Conservation (phyloP, 352 stramenopile genomes). For the Globisporangium abappressorium region DNA sequence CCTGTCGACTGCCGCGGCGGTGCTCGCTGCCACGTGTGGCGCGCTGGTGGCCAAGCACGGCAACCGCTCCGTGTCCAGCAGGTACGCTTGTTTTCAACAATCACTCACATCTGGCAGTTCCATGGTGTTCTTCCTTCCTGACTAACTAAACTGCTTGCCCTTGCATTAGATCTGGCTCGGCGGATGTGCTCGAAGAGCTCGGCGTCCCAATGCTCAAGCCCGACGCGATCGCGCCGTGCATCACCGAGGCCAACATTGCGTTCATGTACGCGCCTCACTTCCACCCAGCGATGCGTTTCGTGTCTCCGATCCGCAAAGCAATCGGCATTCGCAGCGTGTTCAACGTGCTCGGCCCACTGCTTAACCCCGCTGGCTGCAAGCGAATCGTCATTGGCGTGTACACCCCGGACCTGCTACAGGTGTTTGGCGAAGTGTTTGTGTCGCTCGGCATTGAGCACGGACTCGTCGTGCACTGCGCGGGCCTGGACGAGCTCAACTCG, state of each 20-base stretch:
- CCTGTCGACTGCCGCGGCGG: slow-evolving; percentile 93
- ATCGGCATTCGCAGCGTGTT: slow-evolving; percentile 96
- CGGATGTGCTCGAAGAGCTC: slow-evolving; percentile 96
- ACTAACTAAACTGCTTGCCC: not conserved
- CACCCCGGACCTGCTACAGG: slow-evolving; percentile 87
- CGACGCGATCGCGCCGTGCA: slow-evolving; percentile 89
- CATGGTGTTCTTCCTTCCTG: not conserved
- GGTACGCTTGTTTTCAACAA: slow-evolving; percentile 25
- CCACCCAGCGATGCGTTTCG: slow-evolving; percentile 95
- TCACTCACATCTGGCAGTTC: not conserved
- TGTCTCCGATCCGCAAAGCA: slow-evolving; percentile 94
- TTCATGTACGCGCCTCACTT: slow-evolving; percentile 98
- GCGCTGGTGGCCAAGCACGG: slow-evolving; percentile 96
- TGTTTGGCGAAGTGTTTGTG: slow-evolving; percentile 83
- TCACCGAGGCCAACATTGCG: slow-evolving; percentile 90
- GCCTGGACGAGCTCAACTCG: slow-evolving; percentile 98
- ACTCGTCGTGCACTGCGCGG: slow-evolving; percentile 97
- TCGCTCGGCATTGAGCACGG: slow-evolving; percentile 95
- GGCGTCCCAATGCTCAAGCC: slow-evolving; percentile 95
- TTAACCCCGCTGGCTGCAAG: slow-evolving; percentile 95
- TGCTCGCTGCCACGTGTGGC: slow-evolving; percentile 94
- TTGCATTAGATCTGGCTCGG: slow-evolving; percentile 82
- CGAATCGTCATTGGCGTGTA: slow-evolving; percentile 99
- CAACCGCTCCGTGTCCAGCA: slow-evolving; percentile 95
- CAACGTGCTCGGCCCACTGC: slow-evolving; percentile 98